Evolutionary conservation across 1,139 yeast species (phyloP).

Genomic region (Scheffersomyces parashehatae): DNA sequence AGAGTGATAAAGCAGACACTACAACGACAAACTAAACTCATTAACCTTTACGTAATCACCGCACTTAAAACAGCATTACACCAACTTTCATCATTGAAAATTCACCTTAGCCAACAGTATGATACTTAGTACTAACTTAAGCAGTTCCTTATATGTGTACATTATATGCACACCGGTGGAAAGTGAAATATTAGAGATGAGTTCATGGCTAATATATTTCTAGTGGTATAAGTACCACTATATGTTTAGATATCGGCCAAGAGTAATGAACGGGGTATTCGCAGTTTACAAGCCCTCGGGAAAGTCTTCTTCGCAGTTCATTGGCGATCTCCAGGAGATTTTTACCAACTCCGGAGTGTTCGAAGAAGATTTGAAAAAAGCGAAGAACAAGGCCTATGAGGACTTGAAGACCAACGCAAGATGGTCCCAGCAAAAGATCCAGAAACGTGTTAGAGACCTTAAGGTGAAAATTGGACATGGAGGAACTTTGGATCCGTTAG

Average conservation of each 20-base stretch:
- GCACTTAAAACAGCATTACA: conserved; percentile 4
- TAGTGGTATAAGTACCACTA: background rate
- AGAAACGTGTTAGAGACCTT: conserved; percentile 48
- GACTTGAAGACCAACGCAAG: conserved; percentile 47
- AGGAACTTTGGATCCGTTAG: conserved; percentile 94
- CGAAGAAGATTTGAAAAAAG: conserved; percentile 50
- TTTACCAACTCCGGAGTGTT: conserved; percentile 65
- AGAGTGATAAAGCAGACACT: too few relatives aligned
- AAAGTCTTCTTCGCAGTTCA: conserved; percentile 72
- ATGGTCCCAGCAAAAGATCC: conserved; percentile 46
- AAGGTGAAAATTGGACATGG: conserved; percentile 96
- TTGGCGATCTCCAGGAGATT: conserved; percentile 61
- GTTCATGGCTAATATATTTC: too few relatives aligned
- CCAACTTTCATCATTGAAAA: conserved; percentile 18
- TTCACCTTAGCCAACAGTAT: too few relatives aligned
- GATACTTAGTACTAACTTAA: too few relatives aligned
- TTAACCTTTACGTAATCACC: too few relatives aligned
- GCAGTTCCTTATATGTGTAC: too few relatives aligned
- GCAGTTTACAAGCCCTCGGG: conserved; percentile 94
- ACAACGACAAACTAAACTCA: too few relatives aligned
- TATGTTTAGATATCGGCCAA: conserved; percentile 15
- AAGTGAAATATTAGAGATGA: too few relatives aligned
- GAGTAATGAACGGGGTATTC: conserved; percentile 78
- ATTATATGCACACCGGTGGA: too few relatives aligned
- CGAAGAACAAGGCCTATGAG: conserved; percentile 29